Base-by-base conservation (phyloP, 352 stramenopile genomes). In the Pythium phragmitis region DNA sequence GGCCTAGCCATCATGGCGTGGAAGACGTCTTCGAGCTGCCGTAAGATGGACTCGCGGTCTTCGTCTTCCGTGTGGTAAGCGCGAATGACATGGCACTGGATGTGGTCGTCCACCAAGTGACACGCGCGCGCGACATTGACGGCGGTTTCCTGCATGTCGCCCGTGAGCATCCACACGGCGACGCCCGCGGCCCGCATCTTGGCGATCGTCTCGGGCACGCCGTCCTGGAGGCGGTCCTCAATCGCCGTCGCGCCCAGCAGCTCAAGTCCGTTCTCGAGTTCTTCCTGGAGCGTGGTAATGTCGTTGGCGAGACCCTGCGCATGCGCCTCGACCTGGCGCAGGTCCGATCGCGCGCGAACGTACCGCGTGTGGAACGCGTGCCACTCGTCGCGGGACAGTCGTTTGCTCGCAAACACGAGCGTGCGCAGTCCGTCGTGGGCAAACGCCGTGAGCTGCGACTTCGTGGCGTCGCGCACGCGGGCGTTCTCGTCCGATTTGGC, bases 71-170 rank as follows among this genome's bases (percentile, higher is more conserved):
- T 51, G 14, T 76, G 52, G 83, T 5, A 14, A 13, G 68, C 65
- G 50, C 88, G 91, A 36, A 93, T 82, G 53, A 93, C 80, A 34
- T 92, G 82, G 34, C 85, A 74, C 43, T 97, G 79, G 94, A 98
- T 98, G 60, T 96, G 91, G 45, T 96, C 94, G 50, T 92, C 98
- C 5, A 94, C 66, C 59, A 95, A 68, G 4, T 76, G 80, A 36
- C 85, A 95, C 19, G 81, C 79, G 23, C 88, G 92, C 4, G 80
- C 83, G 60, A 95, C 91, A 62, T 93, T 94, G 41, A 95, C 91
- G 1, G 87, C 87, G 7, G 87, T 95, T 60, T 95, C 87, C 47
- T 91, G 81, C 87, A 92, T 95, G 63, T 95, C 87, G 39, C 87
- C 85, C 6, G 87, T 95, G 43, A 95, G 73, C 51, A 95, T 85